Base-by-base conservation (phyloP, 2,329 filamentous ascomycete genomes). In the Penicillium sp. region DNA sequence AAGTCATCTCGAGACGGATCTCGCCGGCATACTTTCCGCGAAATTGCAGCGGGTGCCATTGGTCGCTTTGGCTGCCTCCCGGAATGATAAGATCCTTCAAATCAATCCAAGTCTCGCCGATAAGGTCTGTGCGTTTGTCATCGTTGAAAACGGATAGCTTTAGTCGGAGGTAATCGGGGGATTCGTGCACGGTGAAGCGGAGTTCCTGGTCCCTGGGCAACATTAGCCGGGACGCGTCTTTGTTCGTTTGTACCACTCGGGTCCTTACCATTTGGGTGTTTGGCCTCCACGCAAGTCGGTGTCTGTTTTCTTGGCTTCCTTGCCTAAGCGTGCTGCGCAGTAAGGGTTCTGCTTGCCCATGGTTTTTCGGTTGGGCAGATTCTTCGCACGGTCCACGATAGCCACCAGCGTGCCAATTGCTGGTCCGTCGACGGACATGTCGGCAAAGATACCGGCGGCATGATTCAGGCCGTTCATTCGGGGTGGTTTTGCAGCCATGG, bases 261-360 rank as follows among this genome's bases (percentile, higher is more conserved):
- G 44, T 50, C 7, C 61, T 26, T 86, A 97, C 95, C 95, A 99
- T 85, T 87, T 90, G 7, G 95, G 95, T 45, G 95, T 98, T 79
- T 99, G 95, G 47, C 95, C 95, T 66, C 95, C 95, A 73, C 95
- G 86, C 70, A 94, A 89, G 78, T 99, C 95, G 5, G 94, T 97
- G 46, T 90, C 90, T 3, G 95, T 99, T 84, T 97, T 97, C 82
- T 96, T 96, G 52, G 95, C 95, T 79, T 98, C 93, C 78, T 99
- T 99, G 38, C 94, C 95, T 50, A 99, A 81, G 58, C 95, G 86
- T 35, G 93, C 93, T 44, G 95, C 95, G 79, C 93, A 97, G 78
- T 98, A 99, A 0, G 95, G 94, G 75, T 98, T 93, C 81, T 99
- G 95, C 81, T 99, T 99, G 60, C 95, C 95, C 83, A 99, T 97